A percentile compares a stretch with the other conserved stretches of the same genome.
These are phyloP conservation scores for Cladosporium sp. DNA, from an alignment of 2,329 filamentous ascomycete genomes.

Conservation along the genomic window DNA sequence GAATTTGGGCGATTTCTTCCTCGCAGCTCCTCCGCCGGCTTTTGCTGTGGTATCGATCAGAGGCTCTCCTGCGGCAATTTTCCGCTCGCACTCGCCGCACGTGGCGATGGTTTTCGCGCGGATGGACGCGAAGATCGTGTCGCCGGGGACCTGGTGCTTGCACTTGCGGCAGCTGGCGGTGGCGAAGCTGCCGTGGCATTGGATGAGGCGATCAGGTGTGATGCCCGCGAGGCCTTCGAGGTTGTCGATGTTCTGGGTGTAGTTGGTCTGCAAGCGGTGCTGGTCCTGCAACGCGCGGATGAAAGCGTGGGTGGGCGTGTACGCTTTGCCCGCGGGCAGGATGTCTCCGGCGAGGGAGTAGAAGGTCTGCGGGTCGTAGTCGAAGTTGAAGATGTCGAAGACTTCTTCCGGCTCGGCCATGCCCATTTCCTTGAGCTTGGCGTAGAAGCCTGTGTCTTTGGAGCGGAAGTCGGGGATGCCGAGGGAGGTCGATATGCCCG, in stretches of 20 bases:
- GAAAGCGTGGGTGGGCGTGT: conserved; percentile 91
- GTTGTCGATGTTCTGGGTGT: conserved; percentile 93
- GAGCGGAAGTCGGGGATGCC: conserved; percentile 97
- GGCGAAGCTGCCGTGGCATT: conserved; percentile 96
- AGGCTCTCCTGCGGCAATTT: conserved; percentile 44
- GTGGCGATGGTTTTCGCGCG: conserved; percentile 73
- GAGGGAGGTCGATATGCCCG: conserved; percentile 93
- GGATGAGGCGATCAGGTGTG: conserved; percentile 76
- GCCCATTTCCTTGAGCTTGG: conserved; percentile 76
- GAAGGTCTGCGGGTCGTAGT: conserved; percentile 80
- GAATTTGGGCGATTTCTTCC: conserved; percentile 48
- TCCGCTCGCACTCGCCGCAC: conserved; percentile 70
- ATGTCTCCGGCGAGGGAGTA: conserved; percentile 92
- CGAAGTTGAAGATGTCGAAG: conserved; percentile 87
- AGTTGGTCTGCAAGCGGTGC: conserved; percentile 90
- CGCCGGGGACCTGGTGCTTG: conserved; percentile 70
- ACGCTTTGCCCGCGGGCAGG: conserved; percentile 75
- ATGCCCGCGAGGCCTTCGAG: conserved; percentile 88
- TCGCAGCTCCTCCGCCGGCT: conserved; percentile 34
- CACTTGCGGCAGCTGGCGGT: conserved; percentile 88
- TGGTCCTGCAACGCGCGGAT: conserved; percentile 86
- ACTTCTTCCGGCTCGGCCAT: conserved; percentile 87
- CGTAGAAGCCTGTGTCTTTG: conserved; percentile 88
- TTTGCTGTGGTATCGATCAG: not conserved
- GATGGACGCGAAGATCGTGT: conserved; percentile 78